Percentiles rank a stretch among this genome's conserved stretches.
These are phyloP conservation scores for Nicotiana paniculata DNA, from an alignment of 257 asterid species.

Conservation along the genomic window DNA sequence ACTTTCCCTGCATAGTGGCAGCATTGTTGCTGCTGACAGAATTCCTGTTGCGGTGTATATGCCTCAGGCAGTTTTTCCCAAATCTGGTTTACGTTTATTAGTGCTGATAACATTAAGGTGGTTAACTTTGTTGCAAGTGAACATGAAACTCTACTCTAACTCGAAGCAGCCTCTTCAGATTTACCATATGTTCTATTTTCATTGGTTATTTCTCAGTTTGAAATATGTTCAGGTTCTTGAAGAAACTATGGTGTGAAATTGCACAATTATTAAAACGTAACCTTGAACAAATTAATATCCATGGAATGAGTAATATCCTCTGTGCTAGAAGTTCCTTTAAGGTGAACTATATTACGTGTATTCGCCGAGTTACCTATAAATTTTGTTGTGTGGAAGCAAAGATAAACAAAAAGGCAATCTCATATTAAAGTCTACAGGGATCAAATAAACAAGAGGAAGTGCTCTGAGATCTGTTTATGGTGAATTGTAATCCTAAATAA, in stretches of 20 bases:
- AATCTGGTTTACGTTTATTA: not conserved
- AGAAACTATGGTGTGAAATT: not conserved
- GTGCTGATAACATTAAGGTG: not conserved
- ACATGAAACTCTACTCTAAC: not conserved
- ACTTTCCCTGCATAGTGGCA: not conserved
- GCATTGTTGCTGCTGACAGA: not conserved
- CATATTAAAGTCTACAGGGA: not conserved
- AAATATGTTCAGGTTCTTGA: not conserved
- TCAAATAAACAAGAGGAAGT: constrained; percentile 3
- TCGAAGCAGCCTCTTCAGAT: not conserved
- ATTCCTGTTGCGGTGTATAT: not conserved
- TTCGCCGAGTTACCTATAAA: not conserved
- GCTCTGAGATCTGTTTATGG: not conserved
- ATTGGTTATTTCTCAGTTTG: not conserved
- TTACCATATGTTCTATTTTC: not conserved
- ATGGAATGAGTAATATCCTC: not conserved
- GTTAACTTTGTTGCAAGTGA: not conserved
- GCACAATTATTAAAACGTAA: not conserved
- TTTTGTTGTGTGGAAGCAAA: not conserved
- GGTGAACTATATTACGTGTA: not conserved
- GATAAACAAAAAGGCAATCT: not conserved
- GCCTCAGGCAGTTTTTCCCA: not conserved
- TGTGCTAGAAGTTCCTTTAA: not conserved
- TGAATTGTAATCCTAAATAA: not conserved
- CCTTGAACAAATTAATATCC: not conserved